Percentiles rank a stretch among this genome's conserved stretches.
Evolutionary conservation across 768 basidiomycete genomes (phyloP).

Genomic region (Amanita brunnescens): DNA sequence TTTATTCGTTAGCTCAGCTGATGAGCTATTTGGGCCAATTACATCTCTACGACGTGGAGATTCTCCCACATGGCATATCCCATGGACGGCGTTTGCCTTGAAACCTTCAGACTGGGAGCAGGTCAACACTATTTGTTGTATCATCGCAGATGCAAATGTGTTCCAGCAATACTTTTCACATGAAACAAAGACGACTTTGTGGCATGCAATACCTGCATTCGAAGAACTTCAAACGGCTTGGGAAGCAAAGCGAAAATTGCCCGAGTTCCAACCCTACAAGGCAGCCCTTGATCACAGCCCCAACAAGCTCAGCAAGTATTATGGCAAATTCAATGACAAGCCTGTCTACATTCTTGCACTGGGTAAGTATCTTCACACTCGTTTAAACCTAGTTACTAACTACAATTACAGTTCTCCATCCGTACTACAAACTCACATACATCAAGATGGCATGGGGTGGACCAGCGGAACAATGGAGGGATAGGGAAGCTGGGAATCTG

Average conservation of each 20-base stretch:
- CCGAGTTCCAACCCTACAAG: constrained; percentile 12
- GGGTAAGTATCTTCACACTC: constrained; percentile 15
- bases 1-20: constrained; percentile 12
- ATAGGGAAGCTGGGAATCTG: neutral
- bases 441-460: constrained; percentile 17
- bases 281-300: constrained; percentile 14
- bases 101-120: constrained; percentile 15
- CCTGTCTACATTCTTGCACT: constrained; percentile 15
- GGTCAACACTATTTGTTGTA: constrained; percentile 7
- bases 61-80: constrained; percentile 15
- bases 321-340: constrained; percentile 14
- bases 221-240: constrained; percentile 20
- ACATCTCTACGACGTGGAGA: constrained; percentile 15
- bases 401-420: constrained; percentile 17
- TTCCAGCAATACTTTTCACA: constrained; percentile 20
- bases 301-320: constrained; percentile 18
- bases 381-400: neutral
- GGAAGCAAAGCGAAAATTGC: constrained; percentile 14
- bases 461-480: constrained; percentile 8
- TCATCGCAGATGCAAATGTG: constrained; percentile 6
- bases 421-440: constrained; percentile 20
- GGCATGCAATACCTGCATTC: constrained; percentile 17
- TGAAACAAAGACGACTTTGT: constrained; percentile 17
- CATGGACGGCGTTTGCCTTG: constrained; percentile 18
- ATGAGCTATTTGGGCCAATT: constrained; percentile 21